Percentiles rank a stretch among this genome's conserved stretches.
phyloP scores from a whole-genome alignment of 1,284 basidiomycete genomes.

The Ceratobasidium papillatum region DNA sequence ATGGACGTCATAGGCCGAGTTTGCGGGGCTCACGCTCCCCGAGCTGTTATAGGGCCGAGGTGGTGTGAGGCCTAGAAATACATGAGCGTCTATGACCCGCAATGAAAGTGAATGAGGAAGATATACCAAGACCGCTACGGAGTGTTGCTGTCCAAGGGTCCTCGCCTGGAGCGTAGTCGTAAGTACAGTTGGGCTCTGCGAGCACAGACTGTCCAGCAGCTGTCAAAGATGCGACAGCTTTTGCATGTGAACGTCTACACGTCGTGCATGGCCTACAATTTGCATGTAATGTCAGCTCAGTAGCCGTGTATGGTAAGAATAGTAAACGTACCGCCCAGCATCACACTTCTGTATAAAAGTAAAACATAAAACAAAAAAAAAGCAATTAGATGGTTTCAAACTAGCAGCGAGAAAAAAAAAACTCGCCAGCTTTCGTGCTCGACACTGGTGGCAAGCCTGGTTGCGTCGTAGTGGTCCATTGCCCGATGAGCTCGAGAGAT shows the following conservation, averaged over 20 bases:
- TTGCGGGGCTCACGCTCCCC: slow-evolving; percentile 26
- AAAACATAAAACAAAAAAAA: background rate
- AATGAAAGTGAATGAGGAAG: background rate
- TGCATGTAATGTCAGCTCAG: background rate
- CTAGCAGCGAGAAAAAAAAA: background rate
- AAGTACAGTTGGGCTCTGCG: slow-evolving; percentile 32
- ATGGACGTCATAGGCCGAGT: background rate
- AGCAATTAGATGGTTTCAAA: background rate
- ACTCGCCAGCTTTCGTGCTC: slow-evolving; percentile 36
- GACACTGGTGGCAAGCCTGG: slow-evolving; percentile 36
- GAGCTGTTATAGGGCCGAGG: slow-evolving; percentile 8
- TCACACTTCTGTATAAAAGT: slow-evolving; percentile 23
- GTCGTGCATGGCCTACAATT: slow-evolving; percentile 30
- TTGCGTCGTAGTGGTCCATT: slow-evolving; percentile 36
- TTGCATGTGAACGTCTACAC: slow-evolving; percentile 34
- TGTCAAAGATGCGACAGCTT: slow-evolving; percentile 28
- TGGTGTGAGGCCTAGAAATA: background rate
- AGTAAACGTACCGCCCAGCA: slow-evolving; percentile 12
- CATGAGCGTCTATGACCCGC: background rate
- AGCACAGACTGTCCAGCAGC: slow-evolving; percentile 31
- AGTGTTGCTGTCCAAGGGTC: slow-evolving; percentile 38
- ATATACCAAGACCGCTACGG: slow-evolving; percentile 21
- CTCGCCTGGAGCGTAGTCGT: slow-evolving; percentile 36
- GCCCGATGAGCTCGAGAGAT: background rate
- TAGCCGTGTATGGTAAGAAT: too few species aligned